Evolutionary conservation across 108 stramenopile species (phyloP).

Genomic region (Nitzschia inconspicua): DNA sequence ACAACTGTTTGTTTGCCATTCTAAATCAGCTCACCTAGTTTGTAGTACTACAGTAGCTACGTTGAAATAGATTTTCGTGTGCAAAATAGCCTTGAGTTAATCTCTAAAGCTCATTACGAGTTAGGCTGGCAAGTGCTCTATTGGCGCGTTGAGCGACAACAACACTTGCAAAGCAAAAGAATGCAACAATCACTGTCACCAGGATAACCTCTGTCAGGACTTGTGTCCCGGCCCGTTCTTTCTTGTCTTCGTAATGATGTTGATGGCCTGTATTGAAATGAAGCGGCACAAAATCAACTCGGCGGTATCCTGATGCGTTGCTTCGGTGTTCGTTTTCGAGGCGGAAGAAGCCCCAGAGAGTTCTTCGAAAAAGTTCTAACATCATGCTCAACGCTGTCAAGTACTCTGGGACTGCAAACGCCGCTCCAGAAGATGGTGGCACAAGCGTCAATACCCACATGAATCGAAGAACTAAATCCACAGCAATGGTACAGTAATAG

Average conservation of each 20-base stretch:
- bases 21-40: too few relatives aligned
- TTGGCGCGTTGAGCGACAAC: constrained; percentile 64
- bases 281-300: constrained; percentile 84
- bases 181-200: constrained; percentile 57
- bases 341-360: constrained; percentile 90
- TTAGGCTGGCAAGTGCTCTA: neutral
- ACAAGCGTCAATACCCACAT: constrained; percentile 88
- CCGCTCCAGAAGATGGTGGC: constrained; percentile 75
- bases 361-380: constrained; percentile 81
- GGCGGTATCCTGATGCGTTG: constrained; percentile 76
- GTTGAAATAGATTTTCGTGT: too few relatives aligned
- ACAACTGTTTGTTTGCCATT: too few relatives aligned
- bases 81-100: too few relatives aligned
- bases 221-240: constrained; percentile 57
- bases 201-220: constrained; percentile 73
- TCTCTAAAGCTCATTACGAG: too few relatives aligned
- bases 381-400: constrained; percentile 74
- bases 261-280: constrained; percentile 84
- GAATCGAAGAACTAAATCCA: constrained; percentile 73
- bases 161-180: constrained; percentile 64
- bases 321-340: constrained; percentile 87
- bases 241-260: constrained; percentile 71
- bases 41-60: too few relatives aligned
- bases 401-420: constrained; percentile 81
- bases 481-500: constrained; percentile 68